A percentile compares a stretch with the other conserved stretches of the same genome.
Conservation (phyloP, 1,284 basidiomycete species). For the Moniliophthora roreri region DNA sequence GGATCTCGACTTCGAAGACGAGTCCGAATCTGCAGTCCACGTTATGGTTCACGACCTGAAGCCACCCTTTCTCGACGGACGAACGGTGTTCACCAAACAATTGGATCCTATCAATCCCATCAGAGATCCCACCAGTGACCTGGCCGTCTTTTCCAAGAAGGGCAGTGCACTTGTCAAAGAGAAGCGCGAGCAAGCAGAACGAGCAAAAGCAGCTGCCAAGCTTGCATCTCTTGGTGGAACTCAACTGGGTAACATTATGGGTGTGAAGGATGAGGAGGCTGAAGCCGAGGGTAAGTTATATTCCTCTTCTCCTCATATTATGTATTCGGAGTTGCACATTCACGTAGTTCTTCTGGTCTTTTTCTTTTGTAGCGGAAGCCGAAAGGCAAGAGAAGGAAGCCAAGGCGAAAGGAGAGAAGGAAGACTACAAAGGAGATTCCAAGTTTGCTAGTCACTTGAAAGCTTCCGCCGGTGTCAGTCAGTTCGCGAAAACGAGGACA, state of each 20-base stretch:
- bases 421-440: slow-evolving; percentile 90
- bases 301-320: slow-evolving; percentile 16
- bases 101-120: slow-evolving; percentile 97
- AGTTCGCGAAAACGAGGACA: slow-evolving; percentile 82
- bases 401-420: slow-evolving; percentile 57
- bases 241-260: slow-evolving; percentile 94
- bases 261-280: slow-evolving; percentile 93
- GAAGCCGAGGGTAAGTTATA: slow-evolving; percentile 74
- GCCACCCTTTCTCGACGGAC: slow-evolving; percentile 96
- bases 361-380: slow-evolving; percentile 54
- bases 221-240: slow-evolving; percentile 92
- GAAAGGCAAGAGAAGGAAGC: slow-evolving; percentile 56
- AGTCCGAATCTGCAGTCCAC: slow-evolving; percentile 93
- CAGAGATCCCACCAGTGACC: slow-evolving; percentile 89
- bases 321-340: slow-evolving; percentile 66
- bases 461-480: slow-evolving; percentile 73
- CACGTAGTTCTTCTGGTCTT: slow-evolving; percentile 54
- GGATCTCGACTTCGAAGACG: slow-evolving; percentile 91
- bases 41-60: slow-evolving; percentile 97
- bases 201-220: slow-evolving; percentile 95
- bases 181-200: slow-evolving; percentile 93
- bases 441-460: slow-evolving; percentile 95
- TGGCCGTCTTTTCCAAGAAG: slow-evolving; percentile 96
- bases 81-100: slow-evolving; percentile 95
- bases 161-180: slow-evolving; percentile 93